Base-by-base conservation (phyloP, 148 eudicot species). In the Rheum nobile region DNA sequence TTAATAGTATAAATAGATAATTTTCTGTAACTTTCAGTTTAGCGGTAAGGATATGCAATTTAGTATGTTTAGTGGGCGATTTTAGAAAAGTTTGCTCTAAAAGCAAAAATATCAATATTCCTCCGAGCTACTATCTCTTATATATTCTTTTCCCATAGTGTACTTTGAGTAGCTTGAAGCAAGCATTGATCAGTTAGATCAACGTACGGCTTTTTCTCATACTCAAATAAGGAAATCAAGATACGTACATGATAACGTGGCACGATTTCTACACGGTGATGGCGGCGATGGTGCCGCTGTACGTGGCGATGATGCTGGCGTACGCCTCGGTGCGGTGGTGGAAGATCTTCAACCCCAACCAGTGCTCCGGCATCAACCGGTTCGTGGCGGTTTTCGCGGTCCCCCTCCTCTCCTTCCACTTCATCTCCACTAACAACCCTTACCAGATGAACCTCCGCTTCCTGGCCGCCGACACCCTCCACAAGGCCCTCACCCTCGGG, bases 301-400 rank as follows among this genome's bases (percentile, higher is more conserved):
- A 85, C 75, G 88, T 85, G 24, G 86, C 88, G 41, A 85, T 85
- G 88, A 81, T 85, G 32, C 59, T 85, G 19, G 88, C 88, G 22
- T 85, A 85, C 75, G 86, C 86, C 63, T 81, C 86, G 1, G 86
- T 85, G 24, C 79, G 81, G 10, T 85, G 88, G 88, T 85, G 88
- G 88, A 81, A 83, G 74, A 85, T 85, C 67, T 85, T 85, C 71
- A 75, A 82, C 13, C 82, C 88, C 5, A 85, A 85, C 50, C 88
- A 86, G 75, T 86, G 86, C 74, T 83, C 88, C 39, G 88, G 88
- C 77, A 86, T 86, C 67, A 86, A 86, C 80, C 88, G 85, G 1
- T 86, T 86, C 43, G 88, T 86, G 39, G 86, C 88, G 12, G 75
- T 86, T 4, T 86, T 86, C 48, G 86, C 85, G 4, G 88, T 85